Evolutionary conservation across 2,329 filamentous ascomycete genomes (phyloP).

Genomic region (Coniochaeta ligniaria): DNA sequence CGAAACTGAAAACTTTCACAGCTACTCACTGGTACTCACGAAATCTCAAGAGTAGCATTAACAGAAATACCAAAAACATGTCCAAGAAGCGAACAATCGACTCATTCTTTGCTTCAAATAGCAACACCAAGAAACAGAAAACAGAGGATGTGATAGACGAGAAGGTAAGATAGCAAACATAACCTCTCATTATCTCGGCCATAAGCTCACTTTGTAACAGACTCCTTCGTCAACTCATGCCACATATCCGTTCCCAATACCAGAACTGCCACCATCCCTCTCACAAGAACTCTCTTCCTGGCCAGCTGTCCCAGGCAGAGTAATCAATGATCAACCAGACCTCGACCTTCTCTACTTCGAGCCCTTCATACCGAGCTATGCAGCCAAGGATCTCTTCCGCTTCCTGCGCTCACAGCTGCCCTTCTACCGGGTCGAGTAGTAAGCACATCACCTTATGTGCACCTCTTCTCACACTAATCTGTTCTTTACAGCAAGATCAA

Average conservation of each 20-base stretch:
- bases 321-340: slow-evolving; percentile 60
- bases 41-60: neutral
- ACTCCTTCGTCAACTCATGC: slow-evolving; percentile 28
- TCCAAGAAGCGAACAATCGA: slow-evolving; percentile 58
- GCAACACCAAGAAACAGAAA: slow-evolving; percentile 31
- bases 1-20: neutral
- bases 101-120: slow-evolving; percentile 52
- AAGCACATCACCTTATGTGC: neutral
- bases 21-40: neutral
- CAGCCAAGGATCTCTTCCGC: slow-evolving; percentile 55
- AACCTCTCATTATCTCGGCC: neutral
- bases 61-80: slow-evolving; percentile 13
- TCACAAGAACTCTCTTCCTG: slow-evolving; percentile 30
- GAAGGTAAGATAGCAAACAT: neutral
- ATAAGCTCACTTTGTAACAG: slow-evolving; percentile 9
- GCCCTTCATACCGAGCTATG: slow-evolving; percentile 56
- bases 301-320: slow-evolving; percentile 43
- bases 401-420: slow-evolving; percentile 66
- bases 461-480: neutral
- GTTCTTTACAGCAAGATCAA: slow-evolving; percentile 44
- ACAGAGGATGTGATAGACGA: slow-evolving; percentile 8
- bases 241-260: slow-evolving; percentile 44
- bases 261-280: slow-evolving; percentile 30
- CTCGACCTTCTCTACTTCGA: slow-evolving; percentile 71
- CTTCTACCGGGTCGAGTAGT: slow-evolving; percentile 68